Base-by-base conservation (phyloP, 352 stramenopile genomes). In the Pythium phragmiticola region DNA sequence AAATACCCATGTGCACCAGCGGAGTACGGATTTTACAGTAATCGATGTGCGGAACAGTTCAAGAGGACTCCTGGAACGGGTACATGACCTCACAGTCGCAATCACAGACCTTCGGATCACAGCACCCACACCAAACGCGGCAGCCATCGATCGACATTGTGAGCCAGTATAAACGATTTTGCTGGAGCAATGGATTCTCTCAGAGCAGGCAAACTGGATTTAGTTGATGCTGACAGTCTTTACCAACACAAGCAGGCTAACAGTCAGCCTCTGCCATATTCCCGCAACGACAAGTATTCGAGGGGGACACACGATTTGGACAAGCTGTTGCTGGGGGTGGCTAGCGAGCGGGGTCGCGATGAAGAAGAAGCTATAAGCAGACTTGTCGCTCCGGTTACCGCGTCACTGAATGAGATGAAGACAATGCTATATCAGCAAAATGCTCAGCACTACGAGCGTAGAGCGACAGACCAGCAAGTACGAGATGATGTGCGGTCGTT, bases 61-160 rank as follows among this genome's bases (percentile, higher is more conserved):
- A 69, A 51, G 73, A 84, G 13, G 57, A 76, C 39, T 58, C 36
- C 21, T 65, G 63, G 52, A 74, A 68, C 49, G 66, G 64, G 19
- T 70, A 71, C 41, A 73, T 68, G 28, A 82, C 76, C 11, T 83
- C 78, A n/a, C 65, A 71, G 47, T 71, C 65, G 36, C 65, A 71
- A 14, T 75, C 71, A 8, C 58, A 65, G 23, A 69, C 72, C 39
- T 76, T 66, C n/a, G 69, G 73, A 39, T 69, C 65, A 8, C 74
- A 78, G 34, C 55, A 42, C 3, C 42, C 19, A 28, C 21, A 34
- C 21, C 50, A 54, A 23, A n/a, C 19, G 3, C 46, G 53, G 16
- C 33, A 41, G 21, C 45, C 52, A 19, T 51, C 46, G 2, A 51
- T 47, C 12, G 43, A 52, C 17, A 48, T 41, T 46, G 42, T 49